Evolutionary conservation across 768 basidiomycete genomes (phyloP), one percentile per base, ranked within the genome.

Genomic region (Lactarius tabidus): DNA sequence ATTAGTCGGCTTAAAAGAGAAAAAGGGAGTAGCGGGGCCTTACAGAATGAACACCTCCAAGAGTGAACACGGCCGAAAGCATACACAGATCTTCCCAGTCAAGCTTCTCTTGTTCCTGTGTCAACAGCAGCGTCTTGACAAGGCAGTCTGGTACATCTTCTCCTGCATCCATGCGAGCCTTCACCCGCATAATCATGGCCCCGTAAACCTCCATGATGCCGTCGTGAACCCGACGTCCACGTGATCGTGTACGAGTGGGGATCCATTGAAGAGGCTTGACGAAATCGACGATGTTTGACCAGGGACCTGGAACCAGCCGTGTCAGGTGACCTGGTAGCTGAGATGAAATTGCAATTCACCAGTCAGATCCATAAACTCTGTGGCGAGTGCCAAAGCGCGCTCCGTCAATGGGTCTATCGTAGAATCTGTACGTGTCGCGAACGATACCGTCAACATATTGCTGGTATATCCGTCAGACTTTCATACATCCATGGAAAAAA

Each of bases 251-350:
- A 26, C 65, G 65, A 36, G 74, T 78, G 1, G 80, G 81, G 1
- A 82, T 54, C 43, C 70, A 70, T 48, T 81, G 81, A 26, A 82
- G 76, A 12, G 77, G 63, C 17, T 76, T 75, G 2, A 82, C 61
- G 60, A 82, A 83, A 69, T 83, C 82, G 33, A 77, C 75, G 17
- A 77, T 56, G 64, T 82, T 82, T 1, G 81, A 79, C 29, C 77
- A 72, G 0, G 81, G 80, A 17, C 81, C 81, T 69, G 55, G 51
- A 39, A 43, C 12, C 28, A 10, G 35, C 39, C 1, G 12, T 18
- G 41, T 60, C 23, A 57, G 31, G 39, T 7, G 2, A 35, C 8
- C 14, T 9, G 29, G 36, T 8, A 1, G 20, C 28, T 1, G 38
- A 48, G n/a, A 28, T 38, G 20, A 45, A 26, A 14, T 10, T 15